phyloP scores from a whole-genome alignment of 2,329 filamentous ascomycete species.

The Fusarium caatingaense region DNA sequence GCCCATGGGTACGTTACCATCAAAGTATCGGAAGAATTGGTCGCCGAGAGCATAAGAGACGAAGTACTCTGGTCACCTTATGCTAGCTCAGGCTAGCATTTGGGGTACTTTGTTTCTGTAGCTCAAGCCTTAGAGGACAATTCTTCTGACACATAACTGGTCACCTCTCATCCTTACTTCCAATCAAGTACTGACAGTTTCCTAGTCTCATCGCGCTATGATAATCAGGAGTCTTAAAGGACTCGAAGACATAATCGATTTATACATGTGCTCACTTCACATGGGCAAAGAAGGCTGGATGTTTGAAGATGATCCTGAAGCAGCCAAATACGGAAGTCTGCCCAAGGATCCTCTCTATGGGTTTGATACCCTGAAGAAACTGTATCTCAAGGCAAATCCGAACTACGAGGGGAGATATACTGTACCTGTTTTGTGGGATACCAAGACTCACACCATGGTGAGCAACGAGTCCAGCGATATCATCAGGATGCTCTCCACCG shows the following conservation, averaged over 20 bases:
- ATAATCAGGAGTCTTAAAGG: constrained; percentile 80
- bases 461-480: constrained; percentile 88
- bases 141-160: too few species aligned
- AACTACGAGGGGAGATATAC: constrained; percentile 78
- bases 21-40: too few species aligned
- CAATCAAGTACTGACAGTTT: too few species aligned
- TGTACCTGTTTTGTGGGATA: constrained; percentile 79
- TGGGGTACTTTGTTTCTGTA: too few species aligned
- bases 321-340: constrained; percentile 49
- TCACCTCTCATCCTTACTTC: too few species aligned
- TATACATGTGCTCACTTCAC: constrained; percentile 76
- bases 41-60: too few species aligned
- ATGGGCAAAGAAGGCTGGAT: constrained; percentile 70
- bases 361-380: constrained; percentile 73
- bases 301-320: constrained; percentile 57
- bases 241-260: constrained; percentile 74
- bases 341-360: constrained; percentile 71
- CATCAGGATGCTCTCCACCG: constrained; percentile 83
- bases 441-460: constrained; percentile 75
- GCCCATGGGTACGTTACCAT: constrained; percentile 67
- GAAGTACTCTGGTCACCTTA: too few species aligned
- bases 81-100: too few species aligned
- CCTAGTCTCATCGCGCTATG: constrained; percentile 69
- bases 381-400: constrained; percentile 76
- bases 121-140: too few species aligned